Conservation (phyloP, 305 asterid species). For the Stenogyne calaminthoides region DNA sequence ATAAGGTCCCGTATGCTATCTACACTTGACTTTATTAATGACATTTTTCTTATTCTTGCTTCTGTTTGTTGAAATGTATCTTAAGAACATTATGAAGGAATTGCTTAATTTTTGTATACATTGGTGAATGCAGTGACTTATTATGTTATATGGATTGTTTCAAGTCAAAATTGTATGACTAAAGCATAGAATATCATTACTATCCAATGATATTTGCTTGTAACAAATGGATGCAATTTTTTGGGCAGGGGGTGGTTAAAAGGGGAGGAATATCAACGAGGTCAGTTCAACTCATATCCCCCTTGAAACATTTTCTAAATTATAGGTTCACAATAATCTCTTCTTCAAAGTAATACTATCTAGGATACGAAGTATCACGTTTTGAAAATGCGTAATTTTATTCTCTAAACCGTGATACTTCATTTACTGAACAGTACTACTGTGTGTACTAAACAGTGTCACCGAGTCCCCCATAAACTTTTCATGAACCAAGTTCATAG, state of each 20-base stretch:
- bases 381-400: too few species aligned
- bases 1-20: too few species aligned
- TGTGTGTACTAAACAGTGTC: too few species aligned
- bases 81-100: too few species aligned
- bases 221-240: slow-evolving; percentile 22
- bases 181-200: neutral
- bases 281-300: neutral
- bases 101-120: neutral
- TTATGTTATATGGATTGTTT: neutral
- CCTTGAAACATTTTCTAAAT: neutral
- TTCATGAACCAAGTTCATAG: too few species aligned
- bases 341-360: too few species aligned
- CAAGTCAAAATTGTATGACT: neutral
- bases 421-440: too few species aligned
- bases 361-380: too few species aligned
- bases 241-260: slow-evolving; percentile 52
- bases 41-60: neutral
- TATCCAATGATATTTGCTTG: slow-evolving; percentile 1
- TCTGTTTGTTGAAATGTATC: neutral
- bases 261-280: slow-evolving; percentile 26
- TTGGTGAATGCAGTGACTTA: neutral
- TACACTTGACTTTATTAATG: too few species aligned
- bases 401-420: too few species aligned
- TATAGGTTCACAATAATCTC: too few species aligned
- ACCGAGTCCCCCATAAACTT: too few species aligned